A percentile compares a stretch with the other conserved stretches of the same genome.
These are phyloP conservation scores for Phytophthora pinifolia DNA, from an alignment of 352 stramenopile species.

Conservation along the genomic window DNA sequence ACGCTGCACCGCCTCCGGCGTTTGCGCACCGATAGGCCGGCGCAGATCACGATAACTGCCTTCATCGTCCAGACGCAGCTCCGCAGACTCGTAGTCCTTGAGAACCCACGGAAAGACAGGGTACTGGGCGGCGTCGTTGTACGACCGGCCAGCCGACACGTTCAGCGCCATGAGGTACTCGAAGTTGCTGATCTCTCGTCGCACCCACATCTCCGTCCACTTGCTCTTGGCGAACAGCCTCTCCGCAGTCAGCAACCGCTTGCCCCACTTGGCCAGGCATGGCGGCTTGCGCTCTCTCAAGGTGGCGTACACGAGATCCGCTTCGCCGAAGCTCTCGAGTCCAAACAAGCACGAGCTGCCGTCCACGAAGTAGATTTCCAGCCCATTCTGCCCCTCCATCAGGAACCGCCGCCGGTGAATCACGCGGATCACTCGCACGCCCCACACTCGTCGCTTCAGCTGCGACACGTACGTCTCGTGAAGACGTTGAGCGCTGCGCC, in stretches of 20 bases:
- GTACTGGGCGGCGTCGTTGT: conserved; percentile 98
- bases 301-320: conserved; percentile 78
- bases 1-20: conserved; percentile 40
- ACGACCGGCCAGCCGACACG: conserved; percentile 93
- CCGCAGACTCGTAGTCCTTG: conserved; percentile 93
- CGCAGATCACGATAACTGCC: conserved; percentile 95
- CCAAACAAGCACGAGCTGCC: conserved; percentile 80
- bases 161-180: conserved; percentile 98
- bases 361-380: conserved; percentile 88
- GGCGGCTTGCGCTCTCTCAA: conserved; percentile 80
- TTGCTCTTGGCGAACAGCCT: conserved; percentile 80
- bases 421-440: conserved; percentile 77
- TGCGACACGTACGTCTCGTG: conserved; percentile 66
- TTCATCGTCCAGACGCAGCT: conserved; percentile 93
- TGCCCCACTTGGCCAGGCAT: conserved; percentile 77
- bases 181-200: conserved; percentile 91
- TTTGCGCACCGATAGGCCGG: conserved; percentile 96
- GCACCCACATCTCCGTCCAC: conserved; percentile 87
- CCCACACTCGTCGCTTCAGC: conserved; percentile 74
- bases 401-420: conserved; percentile 78
- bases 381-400: conserved; percentile 64
- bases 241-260: conserved; percentile 68
- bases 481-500: conserved; percentile 36
- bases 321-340: conserved; percentile 61
- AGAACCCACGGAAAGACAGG: conserved; percentile 99